phyloP scores from a whole-genome alignment of 139 green algal genomes.

The Yamagishiella unicocca region DNA sequence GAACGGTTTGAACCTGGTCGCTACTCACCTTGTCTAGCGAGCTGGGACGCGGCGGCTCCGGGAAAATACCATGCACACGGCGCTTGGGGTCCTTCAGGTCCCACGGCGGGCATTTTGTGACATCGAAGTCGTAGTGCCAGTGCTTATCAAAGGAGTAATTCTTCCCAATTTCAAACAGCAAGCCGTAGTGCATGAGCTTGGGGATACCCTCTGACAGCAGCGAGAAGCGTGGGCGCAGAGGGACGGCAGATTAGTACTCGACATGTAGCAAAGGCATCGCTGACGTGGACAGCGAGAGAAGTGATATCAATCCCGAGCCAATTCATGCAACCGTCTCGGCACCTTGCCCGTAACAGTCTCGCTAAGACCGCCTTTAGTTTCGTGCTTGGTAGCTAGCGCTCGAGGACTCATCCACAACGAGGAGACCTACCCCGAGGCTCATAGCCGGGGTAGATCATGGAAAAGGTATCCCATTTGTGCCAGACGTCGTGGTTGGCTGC shows the following conservation, averaged over 20 bases:
- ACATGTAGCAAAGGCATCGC: too few species aligned
- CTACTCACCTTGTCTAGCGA: slow-evolving; percentile 52
- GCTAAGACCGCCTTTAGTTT: too few species aligned
- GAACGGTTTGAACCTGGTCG: not conserved
- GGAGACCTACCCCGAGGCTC: slow-evolving; percentile 50
- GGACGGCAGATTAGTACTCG: too few species aligned
- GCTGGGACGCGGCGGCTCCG: slow-evolving; percentile 62
- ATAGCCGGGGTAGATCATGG: slow-evolving; percentile 92
- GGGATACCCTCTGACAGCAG: slow-evolving; percentile 61
- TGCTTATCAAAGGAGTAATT: slow-evolving; percentile 85
- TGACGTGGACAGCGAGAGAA: too few species aligned
- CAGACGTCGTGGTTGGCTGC: slow-evolving; percentile 78
- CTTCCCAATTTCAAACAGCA: slow-evolving; percentile 70
- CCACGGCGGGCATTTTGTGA: slow-evolving; percentile 78
- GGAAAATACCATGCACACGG: slow-evolving; percentile 68
- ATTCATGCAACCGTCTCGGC: too few species aligned
- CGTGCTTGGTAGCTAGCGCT: too few species aligned
- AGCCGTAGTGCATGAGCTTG: slow-evolving; percentile 92
- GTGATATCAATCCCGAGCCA: too few species aligned
- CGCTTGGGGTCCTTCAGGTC: slow-evolving; percentile 54
- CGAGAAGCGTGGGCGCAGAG: not conserved
- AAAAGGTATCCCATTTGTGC: slow-evolving; percentile 78
- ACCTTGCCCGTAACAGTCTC: too few species aligned
- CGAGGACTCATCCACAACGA: too few species aligned
- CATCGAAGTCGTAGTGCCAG: slow-evolving; percentile 80